Base-by-base conservation (phyloP, 176 grass and related monocot species). In the Carex pumila region DNA sequence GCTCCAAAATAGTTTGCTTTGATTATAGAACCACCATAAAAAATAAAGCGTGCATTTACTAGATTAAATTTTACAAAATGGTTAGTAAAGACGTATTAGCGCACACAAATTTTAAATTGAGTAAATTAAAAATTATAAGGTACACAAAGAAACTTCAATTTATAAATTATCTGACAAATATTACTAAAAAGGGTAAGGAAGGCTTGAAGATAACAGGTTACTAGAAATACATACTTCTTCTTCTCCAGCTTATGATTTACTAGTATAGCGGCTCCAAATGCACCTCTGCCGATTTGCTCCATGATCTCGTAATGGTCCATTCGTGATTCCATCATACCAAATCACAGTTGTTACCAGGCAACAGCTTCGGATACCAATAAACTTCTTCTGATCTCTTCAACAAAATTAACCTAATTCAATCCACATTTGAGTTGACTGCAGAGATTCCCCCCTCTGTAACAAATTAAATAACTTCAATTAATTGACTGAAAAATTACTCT, bases 291-390 rank as follows among this genome's bases (percentile, higher is more conserved):
- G 88, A 99, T 96, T 65, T 99, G 97, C 67, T 99, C 93, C 97
- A 99, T 91, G 32, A 99, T 90, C 84, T 96, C 97, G 71, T 99
- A 99, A 0, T 91, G 91, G 85, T 99, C 97, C 97, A 99, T 99
- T 73, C 93, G 87, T 49, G 93, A 99, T 79, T 96, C 93, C 93
- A 94, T 99, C 68, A 86, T 69, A 55, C 67, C 89, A 63, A 92
- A 71, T 71, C 69, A 50, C 14, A 12, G 7, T 41, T 78, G 61
- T 70, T 63, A 52, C 32, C 45, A 71, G n/a, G 73, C 34, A 86
- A 76, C 70, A 87, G 25, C 18, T 58, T 73, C 39, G 29, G 6
- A 12, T 9, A 55, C 5, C 14, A 79, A 53, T 76, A 10, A 75
- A 85, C 18, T 71, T 85, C 66, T 85, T 62, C 56, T 76, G 57